Evolutionary conservation across 768 basidiomycete species (phyloP), one percentile per base, ranked within the genome.

Genomic region (Rhodocollybia butyracea): DNA sequence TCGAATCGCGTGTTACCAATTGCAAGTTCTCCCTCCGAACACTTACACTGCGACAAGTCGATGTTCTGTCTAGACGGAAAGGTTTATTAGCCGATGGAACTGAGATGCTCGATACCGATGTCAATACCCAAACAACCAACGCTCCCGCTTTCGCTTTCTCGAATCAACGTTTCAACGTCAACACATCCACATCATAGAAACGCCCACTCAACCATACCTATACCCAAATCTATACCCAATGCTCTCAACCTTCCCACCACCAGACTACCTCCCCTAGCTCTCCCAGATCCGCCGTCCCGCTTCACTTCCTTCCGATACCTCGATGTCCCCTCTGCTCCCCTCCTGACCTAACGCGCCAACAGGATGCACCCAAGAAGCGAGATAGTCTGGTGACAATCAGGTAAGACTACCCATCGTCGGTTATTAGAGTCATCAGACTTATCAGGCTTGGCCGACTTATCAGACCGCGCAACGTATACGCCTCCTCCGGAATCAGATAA

Each of bases 191-290:
- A 8, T 50, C 12, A 17, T 50, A 31, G 22, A 50, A 26, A 27
- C 22, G 31, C n/a, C 34, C 22, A 27, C 36, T 1, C 10, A 38
- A 27, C 48, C 48, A 21, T 34, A 27, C 15, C 15, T 17, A 8
- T 46, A 29, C 30, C 46, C 39, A 8, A 40, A 17, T 19, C 24
- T 27, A n/a, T 13, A 17, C 22, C 41, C 22, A 43, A 22, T 26
- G 22, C 27, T 26, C 46, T 8, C 29, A 24, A 2, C 46, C 31
- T 42, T 53, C 40, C 4, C 40, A 42, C 39, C 30, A 24, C 30
- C 40, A 6, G 38, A 31, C n/a, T 53, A 53, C 26, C 51, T 53
- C 8, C 51, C 51, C 15, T 40, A 24, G 3, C 51, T 53, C 27
- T 31, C 12, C 39, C 21, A 19, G n/a, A 10, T 22, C 19, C 8